Percentiles rank a stretch among this genome's conserved stretches.
These are phyloP conservation scores for Anisogramma anomala DNA, from an alignment of 2,329 filamentous ascomycete genomes.

Conservation along the genomic window DNA sequence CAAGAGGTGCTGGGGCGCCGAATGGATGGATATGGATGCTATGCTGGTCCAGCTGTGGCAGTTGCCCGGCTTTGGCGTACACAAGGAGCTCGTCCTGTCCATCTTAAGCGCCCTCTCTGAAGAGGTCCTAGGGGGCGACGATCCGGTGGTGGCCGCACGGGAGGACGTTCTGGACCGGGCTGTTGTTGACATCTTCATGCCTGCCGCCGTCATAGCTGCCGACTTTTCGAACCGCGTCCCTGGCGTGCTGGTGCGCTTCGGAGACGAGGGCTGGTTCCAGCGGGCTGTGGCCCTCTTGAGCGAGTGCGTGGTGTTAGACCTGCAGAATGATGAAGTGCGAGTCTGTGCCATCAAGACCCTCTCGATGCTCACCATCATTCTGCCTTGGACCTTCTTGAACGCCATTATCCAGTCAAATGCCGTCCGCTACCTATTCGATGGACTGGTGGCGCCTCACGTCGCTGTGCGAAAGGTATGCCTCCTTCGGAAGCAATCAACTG, in stretches of 20 bases:
- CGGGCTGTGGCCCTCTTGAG: slow-evolving; percentile 64
- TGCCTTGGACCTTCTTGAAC: slow-evolving; percentile 80
- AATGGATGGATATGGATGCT: slow-evolving; percentile 92
- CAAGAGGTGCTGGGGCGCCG: slow-evolving; percentile 82
- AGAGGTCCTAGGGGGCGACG: slow-evolving; percentile 85
- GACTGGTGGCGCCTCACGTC: slow-evolving; percentile 58
- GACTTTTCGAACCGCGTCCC: slow-evolving; percentile 63
- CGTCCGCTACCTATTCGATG: slow-evolving; percentile 58
- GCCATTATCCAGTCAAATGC: slow-evolving; percentile 62
- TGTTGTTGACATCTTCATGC: slow-evolving; percentile 89
- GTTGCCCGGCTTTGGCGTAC: slow-evolving; percentile 44
- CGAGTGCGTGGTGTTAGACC: slow-evolving; percentile 56
- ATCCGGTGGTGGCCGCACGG: slow-evolving; percentile 71
- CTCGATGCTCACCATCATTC: slow-evolving; percentile 62
- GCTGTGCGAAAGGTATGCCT: slow-evolving; percentile 59
- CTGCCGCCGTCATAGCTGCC: slow-evolving; percentile 60
- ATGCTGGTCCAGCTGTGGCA: slow-evolving; percentile 78
- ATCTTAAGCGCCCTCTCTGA: slow-evolving; percentile 88
- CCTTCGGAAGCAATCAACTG: neutral
- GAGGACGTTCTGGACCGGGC: slow-evolving; percentile 77
- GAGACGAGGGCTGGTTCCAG: slow-evolving; percentile 76
- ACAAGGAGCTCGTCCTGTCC: slow-evolving; percentile 78
- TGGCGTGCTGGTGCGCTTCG: slow-evolving; percentile 58
- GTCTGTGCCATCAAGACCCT: slow-evolving; percentile 65
- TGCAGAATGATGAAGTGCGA: slow-evolving; percentile 53